These are phyloP conservation scores for Leccinum fallax DNA, from an alignment of 1,284 basidiomycete species.

Conservation along the genomic window DNA sequence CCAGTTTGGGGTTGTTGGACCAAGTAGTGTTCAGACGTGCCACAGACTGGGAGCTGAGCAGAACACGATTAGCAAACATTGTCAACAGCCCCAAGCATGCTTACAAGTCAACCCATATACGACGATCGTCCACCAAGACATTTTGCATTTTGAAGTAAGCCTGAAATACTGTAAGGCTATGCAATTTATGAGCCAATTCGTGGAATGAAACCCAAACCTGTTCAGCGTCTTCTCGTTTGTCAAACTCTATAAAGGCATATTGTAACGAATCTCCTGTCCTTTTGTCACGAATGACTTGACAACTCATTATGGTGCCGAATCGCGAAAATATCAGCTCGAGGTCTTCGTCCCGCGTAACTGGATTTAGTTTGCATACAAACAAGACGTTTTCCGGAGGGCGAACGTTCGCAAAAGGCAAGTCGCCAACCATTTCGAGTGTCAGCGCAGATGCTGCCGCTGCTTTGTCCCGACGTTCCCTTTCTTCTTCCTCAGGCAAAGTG, in stretches of 20 bases:
- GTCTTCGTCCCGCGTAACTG: slow-evolving; percentile 94
- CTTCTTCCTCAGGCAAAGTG: slow-evolving; percentile 81
- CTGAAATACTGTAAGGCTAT: slow-evolving; percentile 39
- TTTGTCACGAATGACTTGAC: slow-evolving; percentile 96
- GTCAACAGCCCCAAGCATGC: slow-evolving; percentile 2
- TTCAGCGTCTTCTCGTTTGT: slow-evolving; percentile 90
- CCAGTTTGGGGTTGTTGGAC: slow-evolving; percentile 73
- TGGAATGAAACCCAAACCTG: slow-evolving; percentile 54
- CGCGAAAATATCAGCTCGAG: slow-evolving; percentile 96
- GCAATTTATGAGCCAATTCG: neutral
- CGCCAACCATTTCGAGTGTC: slow-evolving; percentile 99
- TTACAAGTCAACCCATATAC: slow-evolving; percentile 98
- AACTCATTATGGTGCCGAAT: slow-evolving; percentile 95
- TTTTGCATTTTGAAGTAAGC: slow-evolving; percentile 99
- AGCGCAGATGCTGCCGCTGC: slow-evolving; percentile 92
- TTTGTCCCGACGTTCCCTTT: slow-evolving; percentile 75
- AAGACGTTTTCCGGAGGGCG: slow-evolving; percentile 97
- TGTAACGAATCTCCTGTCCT: slow-evolving; percentile 95
- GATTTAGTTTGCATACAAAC: slow-evolving; percentile 98
- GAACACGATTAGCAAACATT: slow-evolving; percentile 20
- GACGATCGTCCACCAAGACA: slow-evolving; percentile 96
- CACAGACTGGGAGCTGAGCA: slow-evolving; percentile 85
- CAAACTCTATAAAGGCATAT: slow-evolving; percentile 99
- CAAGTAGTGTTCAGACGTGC: slow-evolving; percentile 68
- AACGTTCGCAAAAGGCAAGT: slow-evolving; percentile 97